Evolutionary conservation across 2,329 filamentous ascomycete genomes (phyloP).

Genomic region (Xylaria multiplex): DNA sequence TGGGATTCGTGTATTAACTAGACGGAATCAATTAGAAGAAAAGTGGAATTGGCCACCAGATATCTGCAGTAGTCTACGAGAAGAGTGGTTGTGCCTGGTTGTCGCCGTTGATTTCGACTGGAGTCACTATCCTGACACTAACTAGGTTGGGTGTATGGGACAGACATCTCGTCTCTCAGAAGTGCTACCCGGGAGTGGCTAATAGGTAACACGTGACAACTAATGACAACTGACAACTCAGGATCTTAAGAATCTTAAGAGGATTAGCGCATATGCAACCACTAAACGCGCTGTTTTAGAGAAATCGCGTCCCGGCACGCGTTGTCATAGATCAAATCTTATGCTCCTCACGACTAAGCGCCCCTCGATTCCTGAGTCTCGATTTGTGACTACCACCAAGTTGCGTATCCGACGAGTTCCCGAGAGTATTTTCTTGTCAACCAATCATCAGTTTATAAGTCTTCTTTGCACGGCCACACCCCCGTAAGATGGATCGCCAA

Average conservation of each 20-base stretch:
- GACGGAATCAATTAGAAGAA: background rate
- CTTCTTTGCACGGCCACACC: constrained; percentile 2
- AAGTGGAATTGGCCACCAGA: background rate
- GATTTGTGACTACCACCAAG: constrained; percentile 2
- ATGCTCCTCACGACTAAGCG: constrained; percentile 24
- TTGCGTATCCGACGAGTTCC: constrained; percentile 1
- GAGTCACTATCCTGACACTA: background rate
- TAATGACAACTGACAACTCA: constrained; percentile 25
- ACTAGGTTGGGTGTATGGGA: constrained; percentile 9
- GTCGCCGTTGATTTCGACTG: background rate
- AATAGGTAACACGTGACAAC: constrained; percentile 19
- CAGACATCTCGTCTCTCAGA: background rate
- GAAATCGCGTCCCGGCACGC: constrained; percentile 23
- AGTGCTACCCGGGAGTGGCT: constrained; percentile 18
- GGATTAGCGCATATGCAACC: constrained; percentile 34
- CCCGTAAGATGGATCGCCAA: constrained; percentile 79
- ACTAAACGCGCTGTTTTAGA: constrained; percentile 35
- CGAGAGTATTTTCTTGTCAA: constrained; percentile 1
- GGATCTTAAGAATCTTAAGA: background rate
- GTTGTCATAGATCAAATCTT: constrained; percentile 38
- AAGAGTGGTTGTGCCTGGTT: background rate
- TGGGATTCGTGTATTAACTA: too few relatives aligned
- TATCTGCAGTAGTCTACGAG: background rate
- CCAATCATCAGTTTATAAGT: background rate
- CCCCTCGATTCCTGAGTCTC: constrained; percentile 24